phyloP scores from a whole-genome alignment of 495 filamentous ascomycete species.

The Talaromyces wortmannii region DNA sequence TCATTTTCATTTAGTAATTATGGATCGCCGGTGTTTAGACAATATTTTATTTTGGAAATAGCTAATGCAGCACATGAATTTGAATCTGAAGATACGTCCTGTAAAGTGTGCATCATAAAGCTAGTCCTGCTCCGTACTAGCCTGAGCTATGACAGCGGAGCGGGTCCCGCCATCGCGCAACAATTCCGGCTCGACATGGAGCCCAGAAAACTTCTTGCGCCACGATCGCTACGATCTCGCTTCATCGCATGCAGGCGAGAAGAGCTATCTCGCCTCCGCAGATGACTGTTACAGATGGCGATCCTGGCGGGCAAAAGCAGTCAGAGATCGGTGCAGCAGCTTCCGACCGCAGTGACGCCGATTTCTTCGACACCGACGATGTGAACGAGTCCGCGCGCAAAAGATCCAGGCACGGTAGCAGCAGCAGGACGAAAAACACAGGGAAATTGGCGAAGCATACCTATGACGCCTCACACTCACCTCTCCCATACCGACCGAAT shows the following conservation, averaged over 20 bases:
- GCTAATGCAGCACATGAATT: neutral
- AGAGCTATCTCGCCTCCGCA: neutral
- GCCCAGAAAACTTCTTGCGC: neutral
- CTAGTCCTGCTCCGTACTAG: neutral
- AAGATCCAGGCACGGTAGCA: neutral
- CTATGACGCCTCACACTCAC: slow-evolving; percentile 2
- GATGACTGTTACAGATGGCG: neutral
- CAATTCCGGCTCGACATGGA: neutral
- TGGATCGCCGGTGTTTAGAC: neutral
- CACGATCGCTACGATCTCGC: neutral
- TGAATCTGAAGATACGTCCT: neutral
- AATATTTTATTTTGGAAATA: neutral
- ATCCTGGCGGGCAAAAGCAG: neutral
- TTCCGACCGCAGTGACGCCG: slow-evolving; percentile 6
- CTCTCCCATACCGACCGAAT: slow-evolving; percentile 38
- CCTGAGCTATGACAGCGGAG: neutral
- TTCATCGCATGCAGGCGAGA: neutral
- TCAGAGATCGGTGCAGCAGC: neutral
- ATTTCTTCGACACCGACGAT: slow-evolving; percentile 1
- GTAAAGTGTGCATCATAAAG: no score
- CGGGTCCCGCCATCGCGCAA: no score
- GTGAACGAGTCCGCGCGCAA: neutral
- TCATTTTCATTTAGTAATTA: neutral
- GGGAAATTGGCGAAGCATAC: neutral
- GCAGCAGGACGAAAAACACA: neutral